Evolutionary conservation across 208 protist species (phyloP).

Genomic region (Tritrichomonas foetus): DNA sequence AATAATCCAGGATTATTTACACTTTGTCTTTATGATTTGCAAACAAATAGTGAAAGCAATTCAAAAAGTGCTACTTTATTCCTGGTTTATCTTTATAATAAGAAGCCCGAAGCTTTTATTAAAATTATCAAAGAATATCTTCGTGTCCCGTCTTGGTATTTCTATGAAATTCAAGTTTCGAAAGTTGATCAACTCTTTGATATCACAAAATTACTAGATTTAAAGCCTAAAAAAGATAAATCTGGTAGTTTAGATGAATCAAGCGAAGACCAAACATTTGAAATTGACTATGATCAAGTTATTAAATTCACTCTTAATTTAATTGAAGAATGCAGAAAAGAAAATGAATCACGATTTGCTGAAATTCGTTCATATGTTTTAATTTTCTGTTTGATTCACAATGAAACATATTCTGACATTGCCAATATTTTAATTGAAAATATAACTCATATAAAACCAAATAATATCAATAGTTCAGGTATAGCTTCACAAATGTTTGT

Average conservation of each 20-base stretch:
- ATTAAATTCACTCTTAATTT: background rate
- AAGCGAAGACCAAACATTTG: background rate
- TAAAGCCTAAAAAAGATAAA: background rate
- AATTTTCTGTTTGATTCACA: slow-evolving; percentile 8
- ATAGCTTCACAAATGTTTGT: background rate
- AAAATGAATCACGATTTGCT: background rate
- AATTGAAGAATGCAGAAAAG: background rate
- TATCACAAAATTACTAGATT: background rate
- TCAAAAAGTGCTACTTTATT: background rate
- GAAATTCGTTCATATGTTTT: background rate
- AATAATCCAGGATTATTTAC: background rate
- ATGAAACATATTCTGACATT: background rate
- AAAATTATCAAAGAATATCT: background rate
- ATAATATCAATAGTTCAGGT: background rate
- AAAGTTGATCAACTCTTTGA: background rate
- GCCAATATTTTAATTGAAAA: background rate
- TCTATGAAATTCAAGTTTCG: background rate
- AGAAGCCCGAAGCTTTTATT: background rate
- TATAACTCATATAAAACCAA: too few relatives aligned
- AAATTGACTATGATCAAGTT: background rate
- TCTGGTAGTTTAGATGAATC: background rate
- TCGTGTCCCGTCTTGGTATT: background rate
- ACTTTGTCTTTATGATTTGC: background rate
- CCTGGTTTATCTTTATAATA: background rate
- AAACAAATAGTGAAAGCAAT: background rate